These are phyloP conservation scores for Coniochaeta sp. DNA, from an alignment of 2,329 filamentous ascomycete genomes.

Conservation along the genomic window DNA sequence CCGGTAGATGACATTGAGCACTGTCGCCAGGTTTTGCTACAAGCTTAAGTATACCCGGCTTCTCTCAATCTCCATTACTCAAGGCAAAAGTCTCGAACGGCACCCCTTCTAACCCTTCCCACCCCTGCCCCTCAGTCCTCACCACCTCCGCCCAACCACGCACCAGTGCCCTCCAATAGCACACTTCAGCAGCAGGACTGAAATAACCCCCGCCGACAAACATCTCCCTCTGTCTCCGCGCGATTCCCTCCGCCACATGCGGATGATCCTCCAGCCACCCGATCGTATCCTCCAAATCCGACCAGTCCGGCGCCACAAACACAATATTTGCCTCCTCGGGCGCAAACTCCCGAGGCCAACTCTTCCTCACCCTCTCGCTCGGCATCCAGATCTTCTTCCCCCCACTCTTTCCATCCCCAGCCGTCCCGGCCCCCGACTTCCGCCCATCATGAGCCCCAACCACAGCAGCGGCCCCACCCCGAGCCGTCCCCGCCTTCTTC, in stretches of 20 bases:
- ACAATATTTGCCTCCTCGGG: conserved; percentile 35
- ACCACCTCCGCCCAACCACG: conserved; percentile 38
- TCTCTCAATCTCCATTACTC: conserved; percentile 14
- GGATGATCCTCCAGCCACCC: conserved; percentile 36
- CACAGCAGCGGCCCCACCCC: background rate
- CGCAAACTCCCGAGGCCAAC: conserved; percentile 30
- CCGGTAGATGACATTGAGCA: no score
- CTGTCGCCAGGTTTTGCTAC: background rate
- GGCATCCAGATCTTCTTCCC: conserved; percentile 9
- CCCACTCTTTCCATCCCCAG: background rate
- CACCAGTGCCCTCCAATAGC: conserved; percentile 44
- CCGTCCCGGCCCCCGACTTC: background rate
- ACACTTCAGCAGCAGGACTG: conserved; percentile 41
- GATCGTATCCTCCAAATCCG: conserved; percentile 37
- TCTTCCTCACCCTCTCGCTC: conserved; percentile 13
- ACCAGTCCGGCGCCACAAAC: conserved; percentile 44
- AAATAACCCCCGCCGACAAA: conserved; percentile 36
- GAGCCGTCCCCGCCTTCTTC: background rate
- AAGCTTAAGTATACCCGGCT: background rate
- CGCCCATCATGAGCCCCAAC: background rate
- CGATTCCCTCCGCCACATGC: conserved; percentile 35
- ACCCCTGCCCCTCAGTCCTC: conserved; percentile 23
- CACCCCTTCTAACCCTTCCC: conserved; percentile 23
- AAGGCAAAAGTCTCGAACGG: conserved; percentile 32
- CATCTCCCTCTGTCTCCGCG: conserved; percentile 33